Base-by-base conservation (phyloP, 495 filamentous ascomycete species). In the Lentithecium fluviatile region DNA sequence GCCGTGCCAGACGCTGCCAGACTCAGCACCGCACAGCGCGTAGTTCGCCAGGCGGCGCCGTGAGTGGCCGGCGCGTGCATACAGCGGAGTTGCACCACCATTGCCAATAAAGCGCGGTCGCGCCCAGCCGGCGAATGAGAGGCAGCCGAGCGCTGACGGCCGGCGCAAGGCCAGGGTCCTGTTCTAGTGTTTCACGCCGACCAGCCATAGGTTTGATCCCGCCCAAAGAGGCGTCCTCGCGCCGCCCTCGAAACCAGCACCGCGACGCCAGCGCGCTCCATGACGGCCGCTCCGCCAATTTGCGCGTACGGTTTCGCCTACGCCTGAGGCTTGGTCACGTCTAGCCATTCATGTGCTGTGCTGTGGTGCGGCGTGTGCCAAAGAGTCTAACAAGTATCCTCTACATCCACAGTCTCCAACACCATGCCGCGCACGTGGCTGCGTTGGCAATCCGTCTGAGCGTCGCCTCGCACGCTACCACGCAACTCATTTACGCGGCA, bases 181-280 rank as follows among this genome's bases (percentile, higher is more conserved):
- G 52, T 43, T n/a, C 52, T 26, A 61, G 51, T 55, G 58, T 62
- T 62, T 62, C 58, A 62, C 52, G 26, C 56, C 45, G 34, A 23
- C 2, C 49, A 52, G 29, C 21, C 23, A 8, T 55, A 5, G 19
- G 59, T 62, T 56, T 62, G 59, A 62, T 25, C 29, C 7, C 59
- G 59, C 59, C 59, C 49, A 55, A 61, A 61, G 25, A 29, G 25
- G 50, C 51, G 11, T 10, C 21, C 25, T 26, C 7, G 25, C 1
- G 36, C 46, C 20, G 23, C 48, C 32, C 40, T 40, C 48, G 23
- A 52, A 38, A 52, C 50, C 50, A 42, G 20, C 6, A 29, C 19
- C 8, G 47, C 24, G 19, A 24, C n/a, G 25, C 56, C 3, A 7
- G 23, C 56, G 2, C n/a, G n/a, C n/a, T n/a, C n/a, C n/a, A n/a